A percentile compares a stretch with the other conserved stretches of the same genome.
These are phyloP conservation scores for Auxenochlorella pyrenoidosa DNA, from an alignment of 139 green algal genomes.

Conservation along the genomic window DNA sequence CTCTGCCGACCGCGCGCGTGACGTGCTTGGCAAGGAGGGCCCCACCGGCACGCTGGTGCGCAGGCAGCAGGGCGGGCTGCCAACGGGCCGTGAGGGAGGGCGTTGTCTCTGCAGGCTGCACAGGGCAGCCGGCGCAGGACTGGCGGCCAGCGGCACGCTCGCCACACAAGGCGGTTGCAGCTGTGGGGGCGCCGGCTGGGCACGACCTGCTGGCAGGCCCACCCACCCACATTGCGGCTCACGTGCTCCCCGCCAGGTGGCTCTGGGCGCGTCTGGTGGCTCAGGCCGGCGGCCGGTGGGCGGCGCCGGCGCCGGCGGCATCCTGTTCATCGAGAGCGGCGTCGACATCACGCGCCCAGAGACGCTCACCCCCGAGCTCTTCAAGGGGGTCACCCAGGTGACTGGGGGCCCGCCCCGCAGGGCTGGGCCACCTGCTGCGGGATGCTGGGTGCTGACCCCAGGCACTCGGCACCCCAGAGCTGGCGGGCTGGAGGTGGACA, in stretches of 20 bases:
- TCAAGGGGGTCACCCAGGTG: conserved; percentile 77
- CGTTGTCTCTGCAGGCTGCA: no score
- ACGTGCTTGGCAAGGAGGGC: conserved; percentile 47
- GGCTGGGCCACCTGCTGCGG: background rate
- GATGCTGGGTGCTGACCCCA: background rate
- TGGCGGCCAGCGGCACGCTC: no score
- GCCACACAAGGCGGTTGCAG: no score
- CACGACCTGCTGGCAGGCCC: background rate
- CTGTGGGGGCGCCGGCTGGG: no score
- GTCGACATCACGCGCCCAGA: conserved; percentile 78
- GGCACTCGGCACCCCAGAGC: no score
- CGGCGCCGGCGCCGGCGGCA: conserved; percentile 39
- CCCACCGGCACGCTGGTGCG: conserved; percentile 3
- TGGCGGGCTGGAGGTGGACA: no score
- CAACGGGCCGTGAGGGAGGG: no score
- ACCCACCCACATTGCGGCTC: background rate
- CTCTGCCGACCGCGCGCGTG: conserved; percentile 49
- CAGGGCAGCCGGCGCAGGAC: no score
- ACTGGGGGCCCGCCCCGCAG: no score
- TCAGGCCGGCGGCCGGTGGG: conserved; percentile 44
- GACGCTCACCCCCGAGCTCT: conserved; percentile 70
- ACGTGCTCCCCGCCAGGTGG: background rate
- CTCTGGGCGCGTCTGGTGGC: background rate
- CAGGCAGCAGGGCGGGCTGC: background rate
- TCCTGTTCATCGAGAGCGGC: conserved; percentile 71